Evolutionary conservation across 148 eudicot genomes (phyloP).

Genomic region (Nepenthes mirabilis): DNA sequence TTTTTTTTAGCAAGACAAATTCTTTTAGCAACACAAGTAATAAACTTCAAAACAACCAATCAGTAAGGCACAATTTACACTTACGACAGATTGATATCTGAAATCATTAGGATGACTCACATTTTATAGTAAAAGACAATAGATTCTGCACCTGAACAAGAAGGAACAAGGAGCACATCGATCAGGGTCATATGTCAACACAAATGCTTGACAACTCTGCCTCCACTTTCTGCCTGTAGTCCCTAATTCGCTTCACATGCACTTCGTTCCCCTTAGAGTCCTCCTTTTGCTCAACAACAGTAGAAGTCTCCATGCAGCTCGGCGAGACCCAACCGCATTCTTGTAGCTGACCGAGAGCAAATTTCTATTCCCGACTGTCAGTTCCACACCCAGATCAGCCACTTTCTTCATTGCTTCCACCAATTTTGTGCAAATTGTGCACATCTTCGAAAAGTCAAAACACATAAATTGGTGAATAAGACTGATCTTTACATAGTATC

Average conservation of each 20-base stretch:
- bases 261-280: neutral
- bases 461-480: too few relatives aligned
- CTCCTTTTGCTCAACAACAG: neutral
- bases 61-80: too few relatives aligned
- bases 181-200: neutral
- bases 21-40: too few relatives aligned
- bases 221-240: neutral
- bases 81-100: neutral
- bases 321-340: neutral
- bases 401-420: constrained; percentile 1
- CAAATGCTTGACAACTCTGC: neutral
- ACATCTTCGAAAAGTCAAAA: too few relatives aligned
- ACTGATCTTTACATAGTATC: too few relatives aligned
- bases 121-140: constrained; percentile 1
- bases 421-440: neutral
- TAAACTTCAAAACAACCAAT: too few relatives aligned
- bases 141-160: neutral
- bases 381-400: neutral
- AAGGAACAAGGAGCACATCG: neutral
- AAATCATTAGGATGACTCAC: neutral
- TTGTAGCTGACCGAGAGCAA: constrained; percentile 1
- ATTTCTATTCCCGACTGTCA: neutral
- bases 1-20: too few relatives aligned
- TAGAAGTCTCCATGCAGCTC: neutral
- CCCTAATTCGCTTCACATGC: constrained; percentile 1